phyloP scores from a whole-genome alignment of 1,284 basidiomycete genomes.

The Wallemia hederae region DNA sequence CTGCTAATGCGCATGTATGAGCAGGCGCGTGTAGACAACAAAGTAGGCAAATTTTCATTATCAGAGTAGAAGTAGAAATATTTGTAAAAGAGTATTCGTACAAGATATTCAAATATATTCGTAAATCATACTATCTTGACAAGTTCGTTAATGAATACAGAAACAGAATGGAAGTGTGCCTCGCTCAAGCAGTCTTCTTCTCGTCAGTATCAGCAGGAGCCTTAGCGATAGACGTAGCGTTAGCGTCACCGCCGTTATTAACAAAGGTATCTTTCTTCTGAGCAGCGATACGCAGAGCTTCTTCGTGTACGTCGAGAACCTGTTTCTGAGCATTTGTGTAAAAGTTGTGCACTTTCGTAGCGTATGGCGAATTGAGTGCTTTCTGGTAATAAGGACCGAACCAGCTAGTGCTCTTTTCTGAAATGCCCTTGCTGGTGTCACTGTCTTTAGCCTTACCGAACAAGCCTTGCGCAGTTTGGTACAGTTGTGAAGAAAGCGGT shows the following conservation, averaged over 20 bases:
- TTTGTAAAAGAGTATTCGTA: not conserved
- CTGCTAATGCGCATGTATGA: not conserved
- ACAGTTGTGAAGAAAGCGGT: conserved; percentile 23
- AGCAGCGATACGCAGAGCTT: conserved; percentile 43
- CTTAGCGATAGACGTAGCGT: not conserved
- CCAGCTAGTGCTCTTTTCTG: conserved; percentile 30
- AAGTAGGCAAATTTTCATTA: not conserved
- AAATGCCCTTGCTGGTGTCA: conserved; percentile 50
- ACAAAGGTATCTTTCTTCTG: conserved; percentile 22
- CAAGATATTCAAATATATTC: no score
- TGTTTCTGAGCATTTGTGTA: conserved; percentile 57
- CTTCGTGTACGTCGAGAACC: conserved; percentile 56
- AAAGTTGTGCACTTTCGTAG: conserved; percentile 41
- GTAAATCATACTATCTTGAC: no score
- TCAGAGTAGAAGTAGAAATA: not conserved
- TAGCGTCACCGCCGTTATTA: not conserved
- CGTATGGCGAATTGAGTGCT: conserved; percentile 40
- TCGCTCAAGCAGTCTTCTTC: not conserved
- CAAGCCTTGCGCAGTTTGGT: conserved; percentile 34
- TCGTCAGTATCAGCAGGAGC: not conserved
- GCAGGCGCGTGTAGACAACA: not conserved
- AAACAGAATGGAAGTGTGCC: no score
- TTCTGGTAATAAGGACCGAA: conserved; percentile 33
- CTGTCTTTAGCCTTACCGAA: conserved; percentile 35
- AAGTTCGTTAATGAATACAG: no score